Conservation (phyloP, 305 asterid species). For the Withania somnifera region DNA sequence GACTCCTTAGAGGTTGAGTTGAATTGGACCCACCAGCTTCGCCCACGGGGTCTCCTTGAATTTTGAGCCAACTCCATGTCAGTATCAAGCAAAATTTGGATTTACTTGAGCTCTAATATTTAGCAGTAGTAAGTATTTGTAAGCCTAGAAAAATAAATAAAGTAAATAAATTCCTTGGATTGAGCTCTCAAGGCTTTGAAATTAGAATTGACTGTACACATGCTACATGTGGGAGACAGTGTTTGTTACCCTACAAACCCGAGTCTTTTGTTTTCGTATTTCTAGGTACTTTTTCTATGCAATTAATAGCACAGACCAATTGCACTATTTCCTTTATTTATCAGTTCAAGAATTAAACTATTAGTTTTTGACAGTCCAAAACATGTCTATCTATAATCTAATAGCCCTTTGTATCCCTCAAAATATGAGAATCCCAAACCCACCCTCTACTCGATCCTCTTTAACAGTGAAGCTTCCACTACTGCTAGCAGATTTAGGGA, state of each 20-base stretch:
- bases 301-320: conserved; percentile 1
- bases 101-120: not conserved
- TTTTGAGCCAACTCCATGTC: not conserved
- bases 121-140: not conserved
- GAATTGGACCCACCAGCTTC: not conserved
- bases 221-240: conserved; percentile 71
- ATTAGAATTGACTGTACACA: conserved; percentile 43
- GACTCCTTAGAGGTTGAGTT: not conserved
- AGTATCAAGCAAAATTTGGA: not conserved
- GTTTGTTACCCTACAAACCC: conserved; percentile 10
- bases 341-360: conserved; percentile 24
- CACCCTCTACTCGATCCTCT: conserved; percentile 9
- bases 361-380: conserved; percentile 11
- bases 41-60: conserved; percentile 18
- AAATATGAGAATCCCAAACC: conserved; percentile 14
- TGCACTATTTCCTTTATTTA: conserved; percentile 14
- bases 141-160: conserved; percentile 5
- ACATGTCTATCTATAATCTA: not conserved
- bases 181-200: conserved; percentile 26
- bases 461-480: conserved; percentile 28
- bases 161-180: conserved; percentile 53
- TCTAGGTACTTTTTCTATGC: conserved; percentile 12
- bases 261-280: conserved; percentile 14
- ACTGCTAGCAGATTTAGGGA: not conserved
- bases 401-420: conserved; percentile 7